Evolutionary conservation across 768 basidiomycete species (phyloP), one percentile per base, ranked within the genome.

Genomic region (Naematelia encephala): DNA sequence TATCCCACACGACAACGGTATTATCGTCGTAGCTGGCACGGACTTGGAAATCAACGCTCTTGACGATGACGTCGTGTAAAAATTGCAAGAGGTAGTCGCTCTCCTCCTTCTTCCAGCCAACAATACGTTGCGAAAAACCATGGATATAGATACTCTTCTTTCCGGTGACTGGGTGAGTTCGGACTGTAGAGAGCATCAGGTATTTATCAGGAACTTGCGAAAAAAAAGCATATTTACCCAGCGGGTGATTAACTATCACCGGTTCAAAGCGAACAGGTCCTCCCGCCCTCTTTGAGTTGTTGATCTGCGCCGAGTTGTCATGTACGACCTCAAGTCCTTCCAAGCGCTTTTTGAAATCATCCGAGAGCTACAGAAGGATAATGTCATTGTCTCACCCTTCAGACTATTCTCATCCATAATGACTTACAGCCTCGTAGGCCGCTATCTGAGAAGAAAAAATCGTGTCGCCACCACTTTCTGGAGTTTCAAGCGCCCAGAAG

Each of bases 151-250:
- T 76, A 1, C 82, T 82, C 74, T 85, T 84, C 69, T 84, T 82
- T 19, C 84, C 83, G 0, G 85, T 86, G 0, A 81, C 82, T 14
- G 84, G 85, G 70, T 85, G 85, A 11, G 79, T 74, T 57, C 84
- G 82, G 57, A 85, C 83, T 63, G 21, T 5, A 50, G 4, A 4
- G 25, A 23, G 48, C 27, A n/a, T 5, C n/a, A 19, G 5, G 23
- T 23, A 14, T 25, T 5, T 3, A 5, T 25, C 21, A 19, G n/a
- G 5, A 2, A 8, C 12, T 27, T 16, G 22, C 4, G 22, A 25
- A 26, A 8, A 29, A 29, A n/a, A 29, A 10, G 8, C 25, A 23
- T 11, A 55, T 16, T 39, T 8, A 39, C 53, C 42, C 5, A 55
- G n/a, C 8, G 53, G 53, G 42, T 55, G 42, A 4, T 55, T 44